Evolutionary conservation across 306 rosid genomes (phyloP), one percentile per base, ranked within the genome.

Genomic region (Psophocarpus tetragonolobus): DNA sequence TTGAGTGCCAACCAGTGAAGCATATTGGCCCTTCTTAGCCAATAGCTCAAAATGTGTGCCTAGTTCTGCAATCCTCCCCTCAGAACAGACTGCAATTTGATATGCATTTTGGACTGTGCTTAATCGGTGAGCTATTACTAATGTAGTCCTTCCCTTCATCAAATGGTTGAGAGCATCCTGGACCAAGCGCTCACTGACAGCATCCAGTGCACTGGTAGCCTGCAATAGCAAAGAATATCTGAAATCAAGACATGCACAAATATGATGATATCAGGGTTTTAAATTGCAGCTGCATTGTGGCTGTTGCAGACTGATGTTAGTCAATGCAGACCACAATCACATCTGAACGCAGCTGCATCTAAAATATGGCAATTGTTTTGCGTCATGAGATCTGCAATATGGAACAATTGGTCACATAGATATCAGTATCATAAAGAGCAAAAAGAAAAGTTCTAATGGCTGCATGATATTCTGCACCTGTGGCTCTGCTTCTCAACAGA

Each of bases 161-260:
- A 91, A 83, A 80, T 76, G 96, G 68, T 87, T 87, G 57, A 91
- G 88, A 51, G 97, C 98, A 17, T 81, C 90, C 81, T 95, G 98
- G 75, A 95, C 97, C 76, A 91, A 86, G 58, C 96, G 91, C 86
- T 95, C 97, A 18, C 98, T 95, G 8, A 85, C 88, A 0, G 99
- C 89, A 81, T 95, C 99, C 71, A 95, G 77, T 14, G 97, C 96
- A 84, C 99, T 95, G 33, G 97, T 92, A 13, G 97, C 99, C 99
- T 92, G 87, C 76, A 44, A 64, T 32, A 76, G 38, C 84, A 42
- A 82, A 67, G 4, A 82, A 60, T 26, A 82, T 41, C 23, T n/a
- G n/a, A 48, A 24, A 41, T 82, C 67, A 68, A 68, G 39, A 26
- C 7, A 45, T 36, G n/a, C 50, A 70, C 29, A 44, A 50, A 33